Evolutionary conservation across 768 basidiomycete species (phyloP), one percentile per base, ranked within the genome.

Genomic region (Sarcomyxa edulis): DNA sequence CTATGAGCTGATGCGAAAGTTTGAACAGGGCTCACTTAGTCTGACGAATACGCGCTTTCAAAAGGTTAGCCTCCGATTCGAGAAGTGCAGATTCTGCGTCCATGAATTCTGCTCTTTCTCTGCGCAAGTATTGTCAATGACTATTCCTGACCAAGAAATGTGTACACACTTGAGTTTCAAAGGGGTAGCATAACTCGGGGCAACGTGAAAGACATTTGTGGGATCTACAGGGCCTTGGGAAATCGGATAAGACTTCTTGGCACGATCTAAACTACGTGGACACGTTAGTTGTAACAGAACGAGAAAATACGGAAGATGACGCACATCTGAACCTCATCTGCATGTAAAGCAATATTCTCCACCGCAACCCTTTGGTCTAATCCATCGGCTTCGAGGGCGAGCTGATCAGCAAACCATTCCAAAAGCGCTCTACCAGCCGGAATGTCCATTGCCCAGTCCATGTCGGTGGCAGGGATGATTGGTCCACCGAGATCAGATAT

Each of bases 341-440:
- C 34, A 37, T 64, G 56, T 6, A 66, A 39, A 3, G 60, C 56
- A 35, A 64, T 58, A 16, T 50, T 39, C 3, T 49, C 40, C n/a
- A 66, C 32, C 5, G 53, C 46, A 12, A 47, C 53, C 32, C 44
- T 36, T 27, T 33, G 23, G 16, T 10, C 15, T 25, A 12, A 12
- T 40, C 32, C 4, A n/a, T 40, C 23, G 5, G 19, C 6, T 21
- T 26, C 36, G 29, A 31, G 21, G 9, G 31, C 27, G 21, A 53
- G 38, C 41, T 66, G 66, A 14, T 40, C 48, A 6, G 54, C 55
- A 9, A 69, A 42, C 59, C 61, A 62, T 20, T 61, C 47, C 15
- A 68, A 27, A 8, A 68, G 44, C 19, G 34, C 35, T 20, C 51
- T 50, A 3, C 65, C 63, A 6, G 53, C 50, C 5, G 65, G 57